Base-by-base conservation (phyloP, 1,139 yeast species). In the Yamadazyma spencermartinsiae region DNA sequence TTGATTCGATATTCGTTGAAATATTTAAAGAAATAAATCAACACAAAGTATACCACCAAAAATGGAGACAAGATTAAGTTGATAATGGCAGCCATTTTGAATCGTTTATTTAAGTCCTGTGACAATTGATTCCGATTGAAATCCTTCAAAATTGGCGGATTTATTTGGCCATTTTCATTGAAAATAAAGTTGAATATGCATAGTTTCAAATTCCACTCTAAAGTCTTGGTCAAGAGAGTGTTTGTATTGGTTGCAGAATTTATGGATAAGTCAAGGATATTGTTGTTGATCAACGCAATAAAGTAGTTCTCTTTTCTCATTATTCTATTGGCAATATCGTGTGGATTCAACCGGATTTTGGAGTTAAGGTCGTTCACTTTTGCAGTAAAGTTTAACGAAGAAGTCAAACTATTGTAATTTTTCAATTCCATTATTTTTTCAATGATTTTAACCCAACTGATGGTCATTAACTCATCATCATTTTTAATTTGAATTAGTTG, bases 221-320 rank as follows among this genome's bases (percentile, higher is more conserved):
- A 64, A 1, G 96, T 88, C 48, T 85, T 82, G 0, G 98, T 90
- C 33, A 92, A 63, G 26, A 84, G 76, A 11, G 68, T 55, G 25
- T 61, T 58, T 40, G 51, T 55, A 25, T 60, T 50, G 1, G 53
- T 51, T 9, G 54, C 46, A 2, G 53, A 30, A 4, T 54, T 48
- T 8, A 68, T 44, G 0, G 83, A 72, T 24, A 87, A 64, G 51
- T 86, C 85, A 31, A 92, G 62, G 0, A 90, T 67, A 45, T 86
- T 81, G 50, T 82, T 86, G 62, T 89, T 90, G 51, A 87, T 80
- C 53, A 92, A 65, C 0, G 97, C 97, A 55, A 92, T 87, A 69
- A 88, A 74, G 57, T 90, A 92, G 56, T 92, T 92, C 48, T 94
- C 98, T 49, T 83, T 85, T 40, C 99, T 72, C 98, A 92, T 90